Base-by-base conservation (phyloP, 129 eudicot genomes). In the Erigeron canadensis region DNA sequence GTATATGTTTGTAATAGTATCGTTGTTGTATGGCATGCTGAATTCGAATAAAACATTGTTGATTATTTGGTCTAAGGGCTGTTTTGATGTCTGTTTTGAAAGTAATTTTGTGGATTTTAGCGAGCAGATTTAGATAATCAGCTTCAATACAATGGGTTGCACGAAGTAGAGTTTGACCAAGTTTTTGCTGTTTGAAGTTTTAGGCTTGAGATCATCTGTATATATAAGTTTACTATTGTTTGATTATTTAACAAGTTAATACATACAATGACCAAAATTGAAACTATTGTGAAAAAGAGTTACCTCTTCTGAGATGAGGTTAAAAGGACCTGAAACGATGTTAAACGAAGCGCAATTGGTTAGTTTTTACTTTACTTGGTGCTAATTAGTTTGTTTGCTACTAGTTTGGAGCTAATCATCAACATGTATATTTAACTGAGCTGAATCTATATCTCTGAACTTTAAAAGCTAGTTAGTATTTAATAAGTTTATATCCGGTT, bases 1-100 rank as follows among this genome's bases (percentile, higher is more conserved):
- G 34, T n/a, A 62, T 77, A 51, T 12, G 44, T 65, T 53, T 79
- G 34, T n/a, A 15, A 10, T 34, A 42, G 67, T 60, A 72, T 44
- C 67, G 23, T 40, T 68, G 40, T 21, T 23, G 11, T 22, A 54
- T 63, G 48, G 8, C 10, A 13, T 63, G 7, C 40, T 8, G 6
- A n/a, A n/a, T 16, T 38, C 68, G 39, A 39, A 42, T 13, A 2
- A 37, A 61, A 37, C 66, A 34, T 38, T 61, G 8, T 59, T 59
- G 65, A 59, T 4, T 10, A 61, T 61, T 7, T 61, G 39, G 37
- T 4, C 21, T 10, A 10, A 13, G 17, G 37, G 62, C 37, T 43
- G 39, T 71, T 57, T 22, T 55, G 44, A 47, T 57, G 11, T 71
- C 56, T 41, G 67, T 44, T 72, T 16, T 63, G 0, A 0, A 63